These are phyloP conservation scores for Crotalaria pallida DNA, from an alignment of 306 rosid species.

Conservation along the genomic window DNA sequence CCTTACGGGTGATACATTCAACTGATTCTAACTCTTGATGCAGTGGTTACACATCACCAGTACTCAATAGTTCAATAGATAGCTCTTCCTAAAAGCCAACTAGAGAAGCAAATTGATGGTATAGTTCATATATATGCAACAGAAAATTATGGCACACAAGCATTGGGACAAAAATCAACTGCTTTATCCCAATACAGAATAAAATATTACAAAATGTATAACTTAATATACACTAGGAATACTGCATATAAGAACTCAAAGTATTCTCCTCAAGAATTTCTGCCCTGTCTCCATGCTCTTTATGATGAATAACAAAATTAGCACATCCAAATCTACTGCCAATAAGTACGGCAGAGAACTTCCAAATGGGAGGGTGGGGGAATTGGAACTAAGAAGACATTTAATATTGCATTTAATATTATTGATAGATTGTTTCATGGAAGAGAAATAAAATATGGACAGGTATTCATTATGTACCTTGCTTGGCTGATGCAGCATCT, in stretches of 20 bases:
- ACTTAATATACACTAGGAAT: neutral
- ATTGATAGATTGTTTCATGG: neutral
- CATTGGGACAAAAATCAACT: neutral
- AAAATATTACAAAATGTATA: neutral
- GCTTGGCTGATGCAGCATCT: constrained; percentile 99
- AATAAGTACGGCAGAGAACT: neutral
- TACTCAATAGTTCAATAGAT: neutral
- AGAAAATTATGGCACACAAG: neutral
- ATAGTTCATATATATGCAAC: neutral
- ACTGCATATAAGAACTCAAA: neutral
- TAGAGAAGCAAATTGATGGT: neutral
- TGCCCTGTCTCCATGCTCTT: neutral
- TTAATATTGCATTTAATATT: neutral
- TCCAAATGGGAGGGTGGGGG: neutral
- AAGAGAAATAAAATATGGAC: neutral
- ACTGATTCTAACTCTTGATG: neutral
- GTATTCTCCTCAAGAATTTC: neutral
- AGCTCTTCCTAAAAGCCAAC: neutral
- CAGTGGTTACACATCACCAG: neutral
- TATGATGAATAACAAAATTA: neutral
- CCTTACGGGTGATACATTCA: neutral
- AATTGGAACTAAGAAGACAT: neutral
- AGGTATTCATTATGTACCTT: constrained; percentile 44
- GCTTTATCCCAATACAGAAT: neutral
- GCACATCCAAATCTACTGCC: neutral